Percentiles rank a stretch among this genome's conserved stretches.
These are phyloP conservation scores for Podila minutissima DNA, from an alignment of 192 early-diverging fungal species.

Conservation along the genomic window DNA sequence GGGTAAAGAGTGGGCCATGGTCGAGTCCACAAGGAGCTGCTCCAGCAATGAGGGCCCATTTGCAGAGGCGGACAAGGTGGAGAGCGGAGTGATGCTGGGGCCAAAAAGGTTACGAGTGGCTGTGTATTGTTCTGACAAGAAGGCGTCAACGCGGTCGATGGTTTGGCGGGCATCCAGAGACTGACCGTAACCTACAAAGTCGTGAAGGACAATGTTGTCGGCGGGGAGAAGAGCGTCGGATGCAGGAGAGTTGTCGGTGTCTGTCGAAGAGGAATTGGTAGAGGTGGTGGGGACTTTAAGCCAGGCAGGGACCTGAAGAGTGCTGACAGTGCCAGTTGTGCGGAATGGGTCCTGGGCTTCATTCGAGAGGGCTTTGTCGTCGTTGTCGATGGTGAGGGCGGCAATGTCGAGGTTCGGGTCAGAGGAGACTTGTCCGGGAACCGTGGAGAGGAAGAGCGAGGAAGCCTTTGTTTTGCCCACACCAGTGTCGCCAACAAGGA, in stretches of 20 bases:
- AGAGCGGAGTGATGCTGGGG: constrained; percentile 22
- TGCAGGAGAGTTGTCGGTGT: not conserved
- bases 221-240: constrained; percentile 18
- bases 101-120: constrained; percentile 43
- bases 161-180: constrained; percentile 24
- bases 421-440: constrained; percentile 31
- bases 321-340: constrained; percentile 29
- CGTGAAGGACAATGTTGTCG: constrained; percentile 37
- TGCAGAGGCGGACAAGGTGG: constrained; percentile 13
- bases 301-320: constrained; percentile 39
- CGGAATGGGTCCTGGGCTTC: constrained; percentile 1
- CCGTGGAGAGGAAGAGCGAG: constrained; percentile 21
- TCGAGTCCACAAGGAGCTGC: constrained; percentile 39
- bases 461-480: constrained; percentile 43
- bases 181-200: constrained; percentile 52
- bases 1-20: constrained; percentile 40
- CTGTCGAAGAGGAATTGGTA: not conserved
- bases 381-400: constrained; percentile 12
- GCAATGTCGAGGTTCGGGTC: constrained; percentile 13
- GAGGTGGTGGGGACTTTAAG: constrained; percentile 12
- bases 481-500: constrained; percentile 48
- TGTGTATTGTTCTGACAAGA: constrained; percentile 34
- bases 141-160: constrained; percentile 38
- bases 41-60: constrained; percentile 28
- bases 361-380: not conserved